Conservation (phyloP, 805 yeast genomes). For the Kluyveromyces siamensis region DNA sequence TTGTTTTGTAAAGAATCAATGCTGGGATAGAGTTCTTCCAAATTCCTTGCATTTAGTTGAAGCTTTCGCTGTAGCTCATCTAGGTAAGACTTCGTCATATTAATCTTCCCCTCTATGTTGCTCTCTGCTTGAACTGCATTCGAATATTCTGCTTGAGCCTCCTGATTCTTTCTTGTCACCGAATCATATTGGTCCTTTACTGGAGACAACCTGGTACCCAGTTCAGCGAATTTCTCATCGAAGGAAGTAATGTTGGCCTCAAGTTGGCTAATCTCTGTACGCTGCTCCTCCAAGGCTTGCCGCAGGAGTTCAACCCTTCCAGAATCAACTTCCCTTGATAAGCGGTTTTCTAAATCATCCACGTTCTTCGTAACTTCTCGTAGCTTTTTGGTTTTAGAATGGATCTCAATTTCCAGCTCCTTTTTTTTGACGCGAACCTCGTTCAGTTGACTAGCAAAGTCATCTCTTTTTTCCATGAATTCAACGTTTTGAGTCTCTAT, state of each 20-base stretch:
- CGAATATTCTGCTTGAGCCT: neutral
- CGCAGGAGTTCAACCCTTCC: constrained; percentile 8
- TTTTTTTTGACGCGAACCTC: constrained; percentile 6
- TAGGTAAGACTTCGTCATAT: neutral
- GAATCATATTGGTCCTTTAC: neutral
- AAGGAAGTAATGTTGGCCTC: neutral
- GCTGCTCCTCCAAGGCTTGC: neutral
- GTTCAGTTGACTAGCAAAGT: constrained; percentile 7
- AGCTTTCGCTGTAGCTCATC: neutral
- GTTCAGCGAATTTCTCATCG: neutral
- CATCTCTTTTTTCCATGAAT: constrained; percentile 21
- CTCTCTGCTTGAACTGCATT: neutral
- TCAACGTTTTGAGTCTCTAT: constrained; percentile 13
- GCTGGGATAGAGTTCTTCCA: constrained; percentile 13
- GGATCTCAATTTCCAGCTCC: constrained; percentile 23
- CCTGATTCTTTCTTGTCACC: neutral
- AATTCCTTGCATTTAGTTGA: constrained; percentile 9
- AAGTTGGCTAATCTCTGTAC: neutral
- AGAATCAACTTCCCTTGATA: constrained; percentile 24
- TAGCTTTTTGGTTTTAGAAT: constrained; percentile 17
- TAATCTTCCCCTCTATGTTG: neutral
- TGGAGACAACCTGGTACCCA: neutral
- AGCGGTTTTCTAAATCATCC: constrained; percentile 16
- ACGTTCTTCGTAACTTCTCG: constrained; percentile 22
- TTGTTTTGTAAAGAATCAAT: constrained; percentile 13